Evolutionary conservation across 805 yeast genomes (phyloP).

Genomic region (Teunomyces barrocoloradensis): DNA sequence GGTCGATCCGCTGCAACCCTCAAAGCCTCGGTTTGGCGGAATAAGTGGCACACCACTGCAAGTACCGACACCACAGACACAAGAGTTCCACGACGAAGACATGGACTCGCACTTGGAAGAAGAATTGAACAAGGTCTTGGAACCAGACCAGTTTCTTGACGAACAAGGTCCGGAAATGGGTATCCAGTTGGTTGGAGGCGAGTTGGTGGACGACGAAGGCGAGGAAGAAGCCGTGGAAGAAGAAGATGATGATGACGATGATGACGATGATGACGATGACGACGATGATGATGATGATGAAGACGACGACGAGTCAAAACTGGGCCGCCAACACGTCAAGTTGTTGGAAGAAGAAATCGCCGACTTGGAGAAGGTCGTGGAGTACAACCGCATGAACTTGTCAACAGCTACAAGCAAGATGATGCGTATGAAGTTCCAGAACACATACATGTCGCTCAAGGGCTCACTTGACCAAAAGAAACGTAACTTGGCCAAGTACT

Average conservation of each 20-base stretch:
- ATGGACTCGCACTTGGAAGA: conserved; percentile 46
- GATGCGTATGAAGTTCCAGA: conserved; percentile 81
- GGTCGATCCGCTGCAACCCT: conserved; percentile 50
- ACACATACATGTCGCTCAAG: conserved; percentile 72
- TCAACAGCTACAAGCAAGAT: conserved; percentile 77
- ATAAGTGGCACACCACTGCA: conserved; percentile 25
- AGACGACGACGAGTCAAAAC: conserved; percentile 52
- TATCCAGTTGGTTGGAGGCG: conserved; percentile 18
- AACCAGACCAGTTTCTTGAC: conserved; percentile 12
- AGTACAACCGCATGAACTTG: conserved; percentile 69
- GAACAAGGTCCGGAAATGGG: conserved; percentile 35
- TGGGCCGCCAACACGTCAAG: conserved; percentile 55
- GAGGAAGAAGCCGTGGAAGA: conserved; percentile 53
- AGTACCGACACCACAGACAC: conserved; percentile 19
- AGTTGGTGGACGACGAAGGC: conserved; percentile 46
- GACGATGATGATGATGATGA: conserved; percentile 49
- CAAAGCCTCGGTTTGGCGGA: conserved; percentile 22
- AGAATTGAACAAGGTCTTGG: conserved; percentile 56
- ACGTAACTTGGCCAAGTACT: conserved; percentile 49
- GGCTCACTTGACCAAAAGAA: conserved; percentile 80
- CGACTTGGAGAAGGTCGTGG: conserved; percentile 76
- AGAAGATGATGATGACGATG: conserved; percentile 55
- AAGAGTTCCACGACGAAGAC: conserved; percentile 12
- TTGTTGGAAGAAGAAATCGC: conserved; percentile 79
- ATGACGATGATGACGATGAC: conserved; percentile 53